Base-by-base conservation (phyloP, 768 basidiomycete species). In the Lactarius sanguifluus region DNA sequence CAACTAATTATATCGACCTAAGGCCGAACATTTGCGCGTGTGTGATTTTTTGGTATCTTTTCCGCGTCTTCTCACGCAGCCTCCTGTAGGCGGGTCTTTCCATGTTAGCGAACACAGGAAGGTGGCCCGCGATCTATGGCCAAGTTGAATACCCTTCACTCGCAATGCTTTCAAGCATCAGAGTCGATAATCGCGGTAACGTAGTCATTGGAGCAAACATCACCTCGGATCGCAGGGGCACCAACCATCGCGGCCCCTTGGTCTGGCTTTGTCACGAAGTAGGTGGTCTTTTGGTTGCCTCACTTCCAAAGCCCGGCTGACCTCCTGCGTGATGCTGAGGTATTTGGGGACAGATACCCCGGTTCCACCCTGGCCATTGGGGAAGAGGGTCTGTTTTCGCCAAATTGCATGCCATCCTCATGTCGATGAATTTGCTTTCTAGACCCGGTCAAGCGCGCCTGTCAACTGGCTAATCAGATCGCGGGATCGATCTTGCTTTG, bases 221-320 rank as follows among this genome's bases (percentile, higher is more conserved):
- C 16, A 57, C 57, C 50, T 45, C 64, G 16, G 57, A 64, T 23
- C 28, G 25, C 13, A 20, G 58, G 57, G 34, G 36, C 5, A 50
- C 25, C 18, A 64, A 64, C 18, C 64, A 64, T 59, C 56, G 64
- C 3, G 64, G 64, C 10, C 64, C 64, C 13, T 50, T 64, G 64
- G 64, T 59, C 32, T 64, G 64, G 57, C 57, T 64, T 8, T 64
- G 64, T 34, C 64, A 64, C 52, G 64, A 64, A 36, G 64, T 64
- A 45, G n/a, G 47, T 23, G n/a, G 32, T 16, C 13, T 34, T 28
- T 56, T 20, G 36, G 6, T 6, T 36, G 4, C 32, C n/a, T 25
- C 23, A 5, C 5, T 4, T 23, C 47, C 10, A 7, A 47, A 34
- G 3, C 2, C 23, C 3, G 28, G n/a, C 28, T 63, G 20, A 23